phyloP scores from a whole-genome alignment of 2,329 filamentous ascomycete species.

The Trichoderma lentiforme region DNA sequence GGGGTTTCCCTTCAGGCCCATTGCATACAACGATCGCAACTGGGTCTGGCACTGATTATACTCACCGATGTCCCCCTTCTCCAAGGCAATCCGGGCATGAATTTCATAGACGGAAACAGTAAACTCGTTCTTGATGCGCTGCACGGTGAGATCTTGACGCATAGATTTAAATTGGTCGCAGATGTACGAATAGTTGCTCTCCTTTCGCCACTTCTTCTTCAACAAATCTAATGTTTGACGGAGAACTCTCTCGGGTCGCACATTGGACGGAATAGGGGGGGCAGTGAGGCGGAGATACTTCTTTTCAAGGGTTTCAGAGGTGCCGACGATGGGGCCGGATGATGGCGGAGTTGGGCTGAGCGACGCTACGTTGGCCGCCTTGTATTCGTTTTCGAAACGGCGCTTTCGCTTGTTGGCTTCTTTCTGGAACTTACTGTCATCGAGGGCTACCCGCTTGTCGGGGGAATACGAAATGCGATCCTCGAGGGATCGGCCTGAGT shows the following conservation, averaged over 20 bases:
- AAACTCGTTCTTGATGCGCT: conserved; percentile 94
- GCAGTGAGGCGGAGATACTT: conserved; percentile 90
- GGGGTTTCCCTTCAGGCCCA: conserved; percentile 82
- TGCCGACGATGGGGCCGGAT: conserved; percentile 76
- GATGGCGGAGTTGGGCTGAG: conserved; percentile 56
- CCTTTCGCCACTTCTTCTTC: conserved; percentile 90
- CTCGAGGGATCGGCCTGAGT: conserved; percentile 57
- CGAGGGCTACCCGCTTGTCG: conserved; percentile 41
- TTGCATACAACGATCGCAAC: conserved; percentile 83
- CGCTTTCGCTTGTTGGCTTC: conserved; percentile 88
- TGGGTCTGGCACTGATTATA: conserved; percentile 99
- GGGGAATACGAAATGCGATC: conserved; percentile 67
- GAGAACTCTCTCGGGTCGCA: conserved; percentile 78
- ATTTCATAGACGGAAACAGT: conserved; percentile 97
- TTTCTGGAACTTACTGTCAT: conserved; percentile 83
- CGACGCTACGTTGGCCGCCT: conserved; percentile 52
- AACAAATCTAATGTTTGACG: conserved; percentile 82
- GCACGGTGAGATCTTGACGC: conserved; percentile 95
- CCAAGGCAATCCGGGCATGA: conserved; percentile 92
- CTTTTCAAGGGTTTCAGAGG: conserved; percentile 83
- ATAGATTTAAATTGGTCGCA: conserved; percentile 99
- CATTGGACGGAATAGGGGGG: conserved; percentile 80
- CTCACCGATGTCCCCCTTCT: conserved; percentile 99
- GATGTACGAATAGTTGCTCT: conserved; percentile 94
- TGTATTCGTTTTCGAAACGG: conserved; percentile 72